These are phyloP conservation scores for Meredithiella fracta DNA, from an alignment of 2,329 filamentous ascomycete genomes.

Conservation along the genomic window DNA sequence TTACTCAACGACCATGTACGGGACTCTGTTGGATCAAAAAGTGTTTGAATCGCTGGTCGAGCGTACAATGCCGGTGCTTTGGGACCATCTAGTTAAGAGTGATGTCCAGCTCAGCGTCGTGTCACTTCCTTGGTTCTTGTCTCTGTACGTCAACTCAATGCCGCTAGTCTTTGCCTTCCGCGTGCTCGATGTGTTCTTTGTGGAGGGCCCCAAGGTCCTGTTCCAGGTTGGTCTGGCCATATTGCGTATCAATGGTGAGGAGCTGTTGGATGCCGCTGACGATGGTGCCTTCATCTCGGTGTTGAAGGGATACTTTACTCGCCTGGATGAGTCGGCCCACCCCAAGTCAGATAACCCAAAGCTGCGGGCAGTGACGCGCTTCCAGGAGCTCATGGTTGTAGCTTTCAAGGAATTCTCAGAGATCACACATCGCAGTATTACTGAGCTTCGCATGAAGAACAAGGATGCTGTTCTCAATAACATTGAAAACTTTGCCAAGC, in stretches of 20 bases:
- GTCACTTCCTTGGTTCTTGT: slow-evolving; percentile 93
- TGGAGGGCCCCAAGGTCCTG: slow-evolving; percentile 91
- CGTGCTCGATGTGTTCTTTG: slow-evolving; percentile 93
- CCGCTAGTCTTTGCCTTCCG: slow-evolving; percentile 93
- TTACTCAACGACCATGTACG: slow-evolving; percentile 98
- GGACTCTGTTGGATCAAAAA: slow-evolving; percentile 86
- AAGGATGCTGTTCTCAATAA: slow-evolving; percentile 89
- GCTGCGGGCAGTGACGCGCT: slow-evolving; percentile 79
- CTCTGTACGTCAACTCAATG: slow-evolving; percentile 98
- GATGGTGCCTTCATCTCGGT: slow-evolving; percentile 96
- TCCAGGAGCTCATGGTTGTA: slow-evolving; percentile 97
- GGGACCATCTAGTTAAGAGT: slow-evolving; percentile 93
- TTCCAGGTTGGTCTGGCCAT: slow-evolving; percentile 98
- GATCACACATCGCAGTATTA: slow-evolving; percentile 85
- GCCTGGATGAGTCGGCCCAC: slow-evolving; percentile 87
- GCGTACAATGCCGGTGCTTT: slow-evolving; percentile 94
- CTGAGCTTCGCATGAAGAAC: slow-evolving; percentile 76
- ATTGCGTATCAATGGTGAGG: slow-evolving; percentile 88
- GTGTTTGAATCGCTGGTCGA: slow-evolving; percentile 98
- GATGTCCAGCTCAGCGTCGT: slow-evolving; percentile 96
- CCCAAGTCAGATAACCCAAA: slow-evolving; percentile 93
- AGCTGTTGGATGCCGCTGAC: slow-evolving; percentile 79
- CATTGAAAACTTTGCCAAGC: slow-evolving; percentile 93
- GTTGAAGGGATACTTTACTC: slow-evolving; percentile 83
- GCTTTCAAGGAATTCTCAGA: slow-evolving; percentile 96